A percentile compares a stretch with the other conserved stretches of the same genome.
These are phyloP conservation scores for Cupressus sempervirens DNA, from an alignment of 75 land plant species.

Conservation along the genomic window DNA sequence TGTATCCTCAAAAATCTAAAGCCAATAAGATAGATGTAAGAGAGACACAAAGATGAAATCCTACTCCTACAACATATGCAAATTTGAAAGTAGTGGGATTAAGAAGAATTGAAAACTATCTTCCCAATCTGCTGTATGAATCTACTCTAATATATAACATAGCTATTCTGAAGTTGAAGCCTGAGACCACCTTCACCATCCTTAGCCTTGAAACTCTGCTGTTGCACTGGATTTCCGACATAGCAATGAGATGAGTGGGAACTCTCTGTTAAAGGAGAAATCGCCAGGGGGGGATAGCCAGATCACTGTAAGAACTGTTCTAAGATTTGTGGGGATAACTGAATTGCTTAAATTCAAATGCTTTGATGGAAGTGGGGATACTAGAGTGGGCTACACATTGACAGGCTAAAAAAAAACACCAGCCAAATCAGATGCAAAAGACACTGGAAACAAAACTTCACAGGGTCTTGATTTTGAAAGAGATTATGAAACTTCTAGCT, in stretches of 20 bases:
- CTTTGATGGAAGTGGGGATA: constrained; percentile 3
- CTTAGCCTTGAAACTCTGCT: neutral
- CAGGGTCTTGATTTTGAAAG: constrained; percentile 10
- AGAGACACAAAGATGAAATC: neutral
- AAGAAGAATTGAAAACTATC: constrained; percentile 9
- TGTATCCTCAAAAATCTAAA: neutral
- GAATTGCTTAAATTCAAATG: neutral
- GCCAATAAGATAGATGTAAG: neutral
- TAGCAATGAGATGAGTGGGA: constrained; percentile 7
- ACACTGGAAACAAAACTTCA: constrained; percentile 5
- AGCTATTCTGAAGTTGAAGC: neutral
- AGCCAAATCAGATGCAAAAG: constrained; percentile 10
- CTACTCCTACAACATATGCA: neutral
- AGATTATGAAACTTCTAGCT: neutral
- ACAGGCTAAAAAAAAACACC: constrained; percentile 1
- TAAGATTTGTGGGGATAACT: neutral
- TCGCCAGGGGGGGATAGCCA: neutral
- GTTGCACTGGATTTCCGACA: neutral
- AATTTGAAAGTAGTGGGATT: neutral
- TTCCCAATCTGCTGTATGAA: neutral
- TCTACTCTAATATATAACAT: neutral
- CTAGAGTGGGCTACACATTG: neutral
- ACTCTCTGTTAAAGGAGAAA: neutral
- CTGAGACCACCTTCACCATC: neutral
- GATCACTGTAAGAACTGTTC: constrained; percentile 5